Conservation (phyloP, 176 grass and related monocot species). For the Oryza glumipatula region DNA sequence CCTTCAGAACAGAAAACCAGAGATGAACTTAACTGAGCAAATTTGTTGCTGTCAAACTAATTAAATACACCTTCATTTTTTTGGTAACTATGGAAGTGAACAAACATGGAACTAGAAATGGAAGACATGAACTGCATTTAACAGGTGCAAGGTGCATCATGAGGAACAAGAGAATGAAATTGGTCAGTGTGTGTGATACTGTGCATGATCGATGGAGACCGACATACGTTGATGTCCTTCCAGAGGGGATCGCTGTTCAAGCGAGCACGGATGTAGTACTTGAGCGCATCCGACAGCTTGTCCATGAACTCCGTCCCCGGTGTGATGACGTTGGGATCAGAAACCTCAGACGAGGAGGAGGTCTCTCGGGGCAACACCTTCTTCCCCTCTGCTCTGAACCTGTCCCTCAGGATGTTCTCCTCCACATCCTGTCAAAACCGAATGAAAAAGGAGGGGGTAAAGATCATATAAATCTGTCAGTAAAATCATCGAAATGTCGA, state of each 20-base stretch:
- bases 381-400: constrained; percentile 34
- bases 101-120: too few relatives aligned
- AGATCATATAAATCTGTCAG: too few relatives aligned
- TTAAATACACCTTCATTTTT: too few relatives aligned
- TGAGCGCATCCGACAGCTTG: constrained; percentile 50
- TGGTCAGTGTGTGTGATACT: background rate
- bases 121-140: background rate
- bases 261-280: constrained; percentile 52
- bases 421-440: constrained; percentile 44
- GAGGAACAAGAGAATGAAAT: background rate
- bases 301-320: constrained; percentile 79
- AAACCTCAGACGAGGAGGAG: background rate
- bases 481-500: too few relatives aligned
- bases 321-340: constrained; percentile 68
- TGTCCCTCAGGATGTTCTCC: constrained; percentile 38
- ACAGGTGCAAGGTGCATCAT: background rate
- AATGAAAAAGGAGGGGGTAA: too few relatives aligned
- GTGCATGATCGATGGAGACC: too few relatives aligned
- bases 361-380: constrained; percentile 3
- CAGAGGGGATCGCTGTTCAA: constrained; percentile 54
- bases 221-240: constrained; percentile 49
- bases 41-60: too few relatives aligned
- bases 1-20: constrained; percentile 39
- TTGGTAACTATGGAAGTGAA: too few relatives aligned
- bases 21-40: background rate